Evolutionary conservation across 768 basidiomycete species (phyloP).

Genomic region (Pleurotus giganteus): DNA sequence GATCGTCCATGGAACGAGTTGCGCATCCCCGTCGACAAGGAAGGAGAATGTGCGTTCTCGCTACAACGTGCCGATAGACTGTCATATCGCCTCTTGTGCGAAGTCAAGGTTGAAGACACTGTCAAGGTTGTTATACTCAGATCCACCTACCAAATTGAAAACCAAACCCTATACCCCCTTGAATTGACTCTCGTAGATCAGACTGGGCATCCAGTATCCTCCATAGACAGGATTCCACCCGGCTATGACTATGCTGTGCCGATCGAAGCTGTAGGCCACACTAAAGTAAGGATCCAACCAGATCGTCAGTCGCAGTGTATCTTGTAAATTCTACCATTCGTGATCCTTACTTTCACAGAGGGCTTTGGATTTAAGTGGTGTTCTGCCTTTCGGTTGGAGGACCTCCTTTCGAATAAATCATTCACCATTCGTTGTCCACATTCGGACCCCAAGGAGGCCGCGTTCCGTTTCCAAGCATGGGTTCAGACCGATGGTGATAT

Average conservation of each 20-base stretch:
- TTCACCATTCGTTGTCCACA: constrained; percentile 88
- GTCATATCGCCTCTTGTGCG: constrained; percentile 80
- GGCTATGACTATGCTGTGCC: constrained; percentile 88
- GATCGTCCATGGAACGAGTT: constrained; percentile 90
- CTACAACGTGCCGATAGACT: constrained; percentile 76
- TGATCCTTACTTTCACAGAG: constrained; percentile 45
- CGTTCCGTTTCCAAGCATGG: constrained; percentile 94
- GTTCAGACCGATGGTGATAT: constrained; percentile 68
- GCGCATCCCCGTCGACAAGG: constrained; percentile 87
- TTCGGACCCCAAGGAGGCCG: constrained; percentile 73
- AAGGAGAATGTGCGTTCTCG: constrained; percentile 87
- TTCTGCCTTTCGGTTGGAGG: constrained; percentile 83
- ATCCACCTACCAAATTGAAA: constrained; percentile 90
- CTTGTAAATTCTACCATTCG: background rate
- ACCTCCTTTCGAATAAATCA: constrained; percentile 64
- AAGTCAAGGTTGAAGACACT: constrained; percentile 86
- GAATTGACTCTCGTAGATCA: constrained; percentile 90
- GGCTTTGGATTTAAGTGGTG: constrained; percentile 98
- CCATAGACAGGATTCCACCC: constrained; percentile 84
- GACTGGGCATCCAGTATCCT: constrained; percentile 74
- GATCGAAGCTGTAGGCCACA: constrained; percentile 82
- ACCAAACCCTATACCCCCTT: constrained; percentile 86
- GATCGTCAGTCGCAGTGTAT: constrained; percentile 63
- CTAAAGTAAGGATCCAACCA: constrained; percentile 83
- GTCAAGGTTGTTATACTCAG: constrained; percentile 93